A percentile compares a stretch with the other conserved stretches of the same genome.
These are phyloP conservation scores for Streptanthus diversifolius DNA, from an alignment of 345 rosid genomes.

Conservation along the genomic window DNA sequence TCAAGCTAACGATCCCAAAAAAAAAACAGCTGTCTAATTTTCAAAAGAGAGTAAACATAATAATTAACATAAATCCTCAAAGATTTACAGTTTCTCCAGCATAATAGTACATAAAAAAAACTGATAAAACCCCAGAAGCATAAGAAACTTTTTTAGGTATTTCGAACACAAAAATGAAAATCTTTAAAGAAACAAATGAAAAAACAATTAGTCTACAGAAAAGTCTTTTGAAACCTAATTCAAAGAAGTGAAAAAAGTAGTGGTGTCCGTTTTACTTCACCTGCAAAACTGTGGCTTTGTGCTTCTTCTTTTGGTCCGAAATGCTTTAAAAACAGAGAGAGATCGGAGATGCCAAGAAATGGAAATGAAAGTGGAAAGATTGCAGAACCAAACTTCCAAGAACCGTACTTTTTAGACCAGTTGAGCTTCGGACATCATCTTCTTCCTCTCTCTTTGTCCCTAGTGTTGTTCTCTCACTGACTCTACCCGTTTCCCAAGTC, in stretches of 20 bases:
- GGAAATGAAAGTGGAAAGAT: not conserved
- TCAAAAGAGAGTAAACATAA: constrained; percentile 5
- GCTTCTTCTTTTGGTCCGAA: constrained; percentile 19
- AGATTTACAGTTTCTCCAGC: not conserved
- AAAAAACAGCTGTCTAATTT: not conserved
- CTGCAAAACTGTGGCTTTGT: constrained; percentile 17
- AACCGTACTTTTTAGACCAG: not conserved
- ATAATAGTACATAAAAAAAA: not conserved
- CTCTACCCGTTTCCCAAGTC: constrained; percentile 36
- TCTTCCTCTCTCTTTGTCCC: constrained; percentile 32
- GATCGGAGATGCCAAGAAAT: constrained; percentile 7
- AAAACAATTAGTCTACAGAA: not conserved
- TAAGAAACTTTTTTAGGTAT: not conserved
- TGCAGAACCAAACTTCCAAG: not conserved
- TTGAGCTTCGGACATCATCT: constrained; percentile 10
- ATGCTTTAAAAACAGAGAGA: constrained; percentile 9
- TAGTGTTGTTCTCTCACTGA: constrained; percentile 33
- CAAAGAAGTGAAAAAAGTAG: not conserved
- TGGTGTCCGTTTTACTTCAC: constrained; percentile 15
- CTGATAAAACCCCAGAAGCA: not conserved
- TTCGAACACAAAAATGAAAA: not conserved
- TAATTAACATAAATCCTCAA: not conserved
- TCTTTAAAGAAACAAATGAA: not conserved
- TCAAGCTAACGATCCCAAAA: constrained; percentile 12
- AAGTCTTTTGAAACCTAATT: not conserved